Evolutionary conservation across 495 filamentous ascomycete species (phyloP), one percentile per base, ranked within the genome.

Genomic region (Jackrogersella minutella): DNA sequence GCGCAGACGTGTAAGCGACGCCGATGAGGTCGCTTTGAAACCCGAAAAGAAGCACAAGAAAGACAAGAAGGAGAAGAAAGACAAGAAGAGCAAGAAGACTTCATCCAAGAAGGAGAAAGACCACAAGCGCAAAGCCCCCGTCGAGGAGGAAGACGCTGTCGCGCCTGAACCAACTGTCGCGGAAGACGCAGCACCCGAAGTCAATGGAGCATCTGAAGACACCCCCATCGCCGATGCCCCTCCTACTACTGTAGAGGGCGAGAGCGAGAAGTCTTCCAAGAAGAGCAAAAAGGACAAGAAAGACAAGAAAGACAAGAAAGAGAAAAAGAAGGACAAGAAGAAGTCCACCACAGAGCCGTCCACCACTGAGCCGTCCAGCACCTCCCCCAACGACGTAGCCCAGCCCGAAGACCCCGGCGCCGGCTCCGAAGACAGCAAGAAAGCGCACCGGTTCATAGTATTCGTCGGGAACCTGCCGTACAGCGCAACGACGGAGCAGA

Each of bases 401-500:
- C 39, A n/a, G 7, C 16, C 50, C 21, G 41, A 49, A 49, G 54
- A 26, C 16, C 36, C 59, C 59, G 64, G 63, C 14, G 33, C 53
- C 30, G 28, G 33, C 34, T 16, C 24, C 21, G 37, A 33, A 5
- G 66, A 74, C 67, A 39, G 57, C 55, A 72, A 74, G 66, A 88
- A 88, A 72, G 73, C 77, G 16, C 69, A 80, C 21, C 85, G 92
- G 59, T 96, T 96, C 81, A 93, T 96, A 62, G 86, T 88, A 74
- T 96, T 97, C 79, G 85, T 96, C 59, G 89, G 78, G 68, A 97
- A 97, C 83, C 90, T 98, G 8, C 95, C 95, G 47, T 97, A 84
- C 85, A 86, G 83, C 44, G 90, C 92, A 39, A 97, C 90, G 11
- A 80, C 78, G 37, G 84, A 85, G 14, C 77, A 86, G 11, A 77